Percentiles rank a stretch among this genome's conserved stretches.
Evolutionary conservation across 139 green algal species (phyloP).

Genomic region (Coccomyxa sp.): DNA sequence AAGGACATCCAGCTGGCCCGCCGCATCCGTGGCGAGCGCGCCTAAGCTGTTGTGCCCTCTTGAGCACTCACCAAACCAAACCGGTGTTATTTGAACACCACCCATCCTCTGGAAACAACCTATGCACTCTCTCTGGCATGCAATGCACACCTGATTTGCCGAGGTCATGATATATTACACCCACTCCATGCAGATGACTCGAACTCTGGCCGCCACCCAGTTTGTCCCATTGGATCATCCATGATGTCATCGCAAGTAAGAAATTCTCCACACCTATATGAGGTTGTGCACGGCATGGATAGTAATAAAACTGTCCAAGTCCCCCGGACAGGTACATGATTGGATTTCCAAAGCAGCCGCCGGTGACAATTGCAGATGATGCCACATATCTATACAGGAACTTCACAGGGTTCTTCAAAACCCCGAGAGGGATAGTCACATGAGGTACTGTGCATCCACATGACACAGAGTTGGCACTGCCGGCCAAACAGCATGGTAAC

Average conservation of each 20-base stretch:
- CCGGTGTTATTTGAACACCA: conserved; percentile 26
- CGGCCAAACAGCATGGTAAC: too few relatives aligned
- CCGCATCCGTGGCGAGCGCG: conserved; percentile 42
- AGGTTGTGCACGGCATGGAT: too few relatives aligned
- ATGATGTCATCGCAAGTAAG: neutral
- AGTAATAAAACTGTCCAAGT: too few relatives aligned
- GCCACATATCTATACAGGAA: too few relatives aligned
- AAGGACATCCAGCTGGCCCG: conserved; percentile 71
- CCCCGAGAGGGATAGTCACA: too few relatives aligned
- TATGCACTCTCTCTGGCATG: neutral
- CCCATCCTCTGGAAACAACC: neutral
- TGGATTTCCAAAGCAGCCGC: too few relatives aligned
- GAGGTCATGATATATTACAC: neutral
- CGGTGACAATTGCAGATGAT: too few relatives aligned
- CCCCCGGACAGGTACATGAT: too few relatives aligned
- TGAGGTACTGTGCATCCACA: too few relatives aligned
- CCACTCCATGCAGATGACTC: neutral
- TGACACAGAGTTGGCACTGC: too few relatives aligned
- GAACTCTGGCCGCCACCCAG: neutral
- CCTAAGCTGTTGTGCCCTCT: neutral
- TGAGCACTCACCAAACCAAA: neutral
- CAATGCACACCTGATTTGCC: neutral
- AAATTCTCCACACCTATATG: too few relatives aligned
- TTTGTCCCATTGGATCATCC: neutral
- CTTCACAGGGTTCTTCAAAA: too few relatives aligned